phyloP scores from a whole-genome alignment of 2,329 filamentous ascomycete genomes.

The Neonectria punicea region DNA sequence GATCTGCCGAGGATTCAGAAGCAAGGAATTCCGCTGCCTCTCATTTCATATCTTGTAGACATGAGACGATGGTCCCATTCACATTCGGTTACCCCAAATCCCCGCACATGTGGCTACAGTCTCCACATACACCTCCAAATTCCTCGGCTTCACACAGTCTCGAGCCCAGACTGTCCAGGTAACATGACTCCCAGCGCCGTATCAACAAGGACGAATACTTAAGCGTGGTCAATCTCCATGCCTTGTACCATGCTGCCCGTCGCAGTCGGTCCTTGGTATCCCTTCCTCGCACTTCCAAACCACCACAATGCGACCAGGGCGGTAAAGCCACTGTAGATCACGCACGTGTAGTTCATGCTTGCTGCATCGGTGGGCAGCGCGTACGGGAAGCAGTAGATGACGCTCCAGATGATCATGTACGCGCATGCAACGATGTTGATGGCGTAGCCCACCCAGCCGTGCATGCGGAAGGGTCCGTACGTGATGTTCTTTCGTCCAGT shows the following conservation, averaged over 20 bases:
- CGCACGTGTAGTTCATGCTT: constrained; percentile 64
- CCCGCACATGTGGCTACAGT: background rate
- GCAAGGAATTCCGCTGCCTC: too few species aligned
- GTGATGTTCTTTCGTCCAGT: constrained; percentile 49
- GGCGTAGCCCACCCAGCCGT: constrained; percentile 56
- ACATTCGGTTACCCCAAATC: background rate
- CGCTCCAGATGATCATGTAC: constrained; percentile 70
- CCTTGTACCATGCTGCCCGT: constrained; percentile 37
- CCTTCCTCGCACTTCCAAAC: constrained; percentile 47
- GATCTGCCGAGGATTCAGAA: too few species aligned
- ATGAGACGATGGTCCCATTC: background rate
- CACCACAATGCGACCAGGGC: constrained; percentile 55
- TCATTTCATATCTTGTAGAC: too few species aligned
- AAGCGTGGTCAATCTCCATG: constrained; percentile 31
- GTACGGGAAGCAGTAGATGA: constrained; percentile 72
- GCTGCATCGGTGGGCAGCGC: constrained; percentile 55
- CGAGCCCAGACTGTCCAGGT: background rate
- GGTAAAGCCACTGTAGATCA: constrained; percentile 57
- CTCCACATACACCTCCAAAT: background rate
- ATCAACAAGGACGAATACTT: background rate
- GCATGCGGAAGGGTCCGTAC: constrained; percentile 69
- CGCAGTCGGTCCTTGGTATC: constrained; percentile 38
- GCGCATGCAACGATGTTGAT: constrained; percentile 63
- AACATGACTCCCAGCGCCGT: background rate
- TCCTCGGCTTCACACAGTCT: background rate